A percentile compares a stretch with the other conserved stretches of the same genome.
phyloP scores from a whole-genome alignment of 345 rosid species.

The Eucalyptus camaldulensis region DNA sequence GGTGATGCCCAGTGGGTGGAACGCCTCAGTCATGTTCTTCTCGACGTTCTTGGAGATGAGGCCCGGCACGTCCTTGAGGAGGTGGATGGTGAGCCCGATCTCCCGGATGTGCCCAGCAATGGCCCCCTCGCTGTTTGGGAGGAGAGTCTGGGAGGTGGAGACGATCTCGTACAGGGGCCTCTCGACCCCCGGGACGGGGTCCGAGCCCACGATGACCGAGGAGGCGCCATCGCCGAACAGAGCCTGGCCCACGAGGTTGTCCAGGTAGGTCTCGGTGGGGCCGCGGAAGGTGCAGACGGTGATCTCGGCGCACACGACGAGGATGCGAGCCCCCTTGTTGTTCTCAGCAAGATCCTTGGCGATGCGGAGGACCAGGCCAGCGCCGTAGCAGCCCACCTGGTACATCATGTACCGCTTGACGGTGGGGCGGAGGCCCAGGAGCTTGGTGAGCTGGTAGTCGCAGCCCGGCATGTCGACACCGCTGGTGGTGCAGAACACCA shows the following conservation, averaged over 20 bases:
- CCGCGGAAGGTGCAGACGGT: slow-evolving; percentile 29
- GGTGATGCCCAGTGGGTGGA: slow-evolving; percentile 24
- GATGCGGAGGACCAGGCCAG: slow-evolving; percentile 33
- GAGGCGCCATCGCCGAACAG: slow-evolving; percentile 41
- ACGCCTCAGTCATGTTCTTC: slow-evolving; percentile 19
- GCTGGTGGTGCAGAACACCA: slow-evolving; percentile 39
- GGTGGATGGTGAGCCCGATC: slow-evolving; percentile 32
- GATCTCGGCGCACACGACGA: slow-evolving; percentile 32
- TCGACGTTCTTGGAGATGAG: slow-evolving; percentile 26
- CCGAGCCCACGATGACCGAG: slow-evolving; percentile 30
- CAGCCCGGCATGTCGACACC: slow-evolving; percentile 45
- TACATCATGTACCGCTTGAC: slow-evolving; percentile 50
- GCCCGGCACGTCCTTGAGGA: slow-evolving; percentile 28
- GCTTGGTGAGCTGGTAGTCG: slow-evolving; percentile 48
- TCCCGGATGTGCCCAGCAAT: slow-evolving; percentile 36
- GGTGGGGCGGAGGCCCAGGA: slow-evolving; percentile 36
- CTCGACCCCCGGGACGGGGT: slow-evolving; percentile 11
- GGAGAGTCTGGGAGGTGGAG: slow-evolving; percentile 22
- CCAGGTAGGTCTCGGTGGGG: slow-evolving; percentile 22
- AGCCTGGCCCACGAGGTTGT: slow-evolving; percentile 37
- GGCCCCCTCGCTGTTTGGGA: slow-evolving; percentile 42
- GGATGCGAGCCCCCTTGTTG: slow-evolving; percentile 36
- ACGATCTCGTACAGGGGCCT: slow-evolving; percentile 28
- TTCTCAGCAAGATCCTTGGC: slow-evolving; percentile 52
- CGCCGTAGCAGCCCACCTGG: slow-evolving; percentile 42